Conservation (phyloP, 352 stramenopile genomes). For the Globisporangium paddicum region DNA sequence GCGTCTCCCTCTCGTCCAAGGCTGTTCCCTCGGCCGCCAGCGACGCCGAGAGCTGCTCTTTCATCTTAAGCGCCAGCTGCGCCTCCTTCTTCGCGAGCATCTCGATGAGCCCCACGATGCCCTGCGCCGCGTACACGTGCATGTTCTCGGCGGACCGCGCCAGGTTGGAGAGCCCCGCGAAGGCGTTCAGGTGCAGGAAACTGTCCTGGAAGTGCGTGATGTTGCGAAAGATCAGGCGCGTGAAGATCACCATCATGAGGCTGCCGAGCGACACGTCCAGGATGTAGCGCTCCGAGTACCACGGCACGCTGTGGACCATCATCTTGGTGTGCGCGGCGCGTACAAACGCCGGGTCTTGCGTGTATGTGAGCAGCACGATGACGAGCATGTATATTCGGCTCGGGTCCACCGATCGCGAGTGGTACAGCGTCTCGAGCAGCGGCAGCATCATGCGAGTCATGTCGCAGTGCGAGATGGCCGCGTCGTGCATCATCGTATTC, state of each 20-base stretch:
- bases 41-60: constrained; percentile 9
- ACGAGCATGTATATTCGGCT: constrained; percentile 70
- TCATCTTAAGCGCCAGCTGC: constrained; percentile 51
- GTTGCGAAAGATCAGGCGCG: constrained; percentile 69
- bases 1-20: constrained; percentile 40
- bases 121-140: constrained; percentile 70
- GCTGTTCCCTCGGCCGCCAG: constrained; percentile 17
- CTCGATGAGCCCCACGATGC: constrained; percentile 58
- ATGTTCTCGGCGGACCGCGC: constrained; percentile 65
- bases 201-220: constrained; percentile 79
- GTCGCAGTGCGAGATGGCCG: constrained; percentile 36
- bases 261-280: constrained; percentile 69
- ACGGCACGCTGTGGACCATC: constrained; percentile 54
- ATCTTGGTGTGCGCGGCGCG: constrained; percentile 53
- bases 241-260: constrained; percentile 76
- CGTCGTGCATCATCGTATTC: constrained; percentile 48
- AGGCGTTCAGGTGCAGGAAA: constrained; percentile 74
- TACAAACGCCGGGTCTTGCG: constrained; percentile 59
- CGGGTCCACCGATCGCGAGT: constrained; percentile 53
- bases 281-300: constrained; percentile 80
- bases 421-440: constrained; percentile 71
- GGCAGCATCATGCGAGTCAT: constrained; percentile 51
- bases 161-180: constrained; percentile 70
- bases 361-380: constrained; percentile 64
- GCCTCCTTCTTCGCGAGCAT: constrained; percentile 75